Conservation (phyloP, 2,329 filamentous ascomycete species). For the Pseudovirgaria hyperparasitica region DNA sequence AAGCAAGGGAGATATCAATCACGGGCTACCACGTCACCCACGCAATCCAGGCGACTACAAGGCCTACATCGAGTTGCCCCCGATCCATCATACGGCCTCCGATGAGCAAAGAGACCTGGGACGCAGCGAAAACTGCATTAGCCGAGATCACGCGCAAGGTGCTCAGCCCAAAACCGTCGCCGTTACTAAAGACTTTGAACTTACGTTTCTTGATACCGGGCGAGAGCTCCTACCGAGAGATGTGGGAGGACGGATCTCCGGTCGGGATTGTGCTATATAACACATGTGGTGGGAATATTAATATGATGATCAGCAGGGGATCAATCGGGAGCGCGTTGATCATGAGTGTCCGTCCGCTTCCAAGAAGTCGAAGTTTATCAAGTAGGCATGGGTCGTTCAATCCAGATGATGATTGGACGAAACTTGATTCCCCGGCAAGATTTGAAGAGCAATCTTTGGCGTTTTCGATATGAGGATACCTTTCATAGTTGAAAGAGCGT, state of each 20-base stretch:
- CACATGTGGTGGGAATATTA: constrained; percentile 24
- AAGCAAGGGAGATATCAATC: constrained; percentile 27
- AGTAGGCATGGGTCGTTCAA: too few species aligned
- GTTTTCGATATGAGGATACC: too few species aligned
- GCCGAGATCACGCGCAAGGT: constrained; percentile 13
- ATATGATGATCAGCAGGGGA: constrained; percentile 20
- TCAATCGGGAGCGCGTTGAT: constrained; percentile 18
- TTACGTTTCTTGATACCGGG: constrained; percentile 28
- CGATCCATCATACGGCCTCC: constrained; percentile 5
- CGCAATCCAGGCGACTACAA: constrained; percentile 5
- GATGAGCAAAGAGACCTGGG: constrained; percentile 6
- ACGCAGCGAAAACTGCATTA: constrained; percentile 8
- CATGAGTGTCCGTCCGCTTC: constrained; percentile 11
- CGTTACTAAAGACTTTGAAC: constrained; percentile 19
- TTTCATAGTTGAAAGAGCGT: too few species aligned
- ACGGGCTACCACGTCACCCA: constrained; percentile 23
- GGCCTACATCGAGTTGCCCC: constrained; percentile 5
- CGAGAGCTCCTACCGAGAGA: constrained; percentile 20
- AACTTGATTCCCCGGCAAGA: too few species aligned
- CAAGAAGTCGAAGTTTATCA: too few species aligned
- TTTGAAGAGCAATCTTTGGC: too few species aligned
- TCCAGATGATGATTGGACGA: too few species aligned
- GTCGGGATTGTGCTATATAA: constrained; percentile 23
- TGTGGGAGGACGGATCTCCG: constrained; percentile 28
- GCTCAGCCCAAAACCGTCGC: constrained; percentile 13